Evolutionary conservation across 257 asterid species (phyloP).

Genomic region (Thymus quinquecostatus): DNA sequence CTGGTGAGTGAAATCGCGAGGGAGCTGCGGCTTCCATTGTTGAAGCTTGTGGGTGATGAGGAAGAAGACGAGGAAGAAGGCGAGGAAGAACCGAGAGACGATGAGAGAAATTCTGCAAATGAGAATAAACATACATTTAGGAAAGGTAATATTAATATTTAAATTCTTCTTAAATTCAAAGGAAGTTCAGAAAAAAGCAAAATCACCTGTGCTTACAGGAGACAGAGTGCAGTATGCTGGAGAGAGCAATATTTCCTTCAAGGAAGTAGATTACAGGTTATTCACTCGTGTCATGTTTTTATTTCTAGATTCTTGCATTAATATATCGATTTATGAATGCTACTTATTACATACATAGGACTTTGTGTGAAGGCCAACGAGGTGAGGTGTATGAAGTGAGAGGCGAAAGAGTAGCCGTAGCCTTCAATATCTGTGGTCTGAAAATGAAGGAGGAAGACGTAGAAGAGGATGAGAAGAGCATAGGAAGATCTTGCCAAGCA

Average conservation of each 20-base stretch:
- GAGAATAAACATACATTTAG: neutral
- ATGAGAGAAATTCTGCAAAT: neutral
- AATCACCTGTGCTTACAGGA: neutral
- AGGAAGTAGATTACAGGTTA: no score
- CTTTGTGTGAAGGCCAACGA: no score
- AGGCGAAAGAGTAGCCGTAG: no score
- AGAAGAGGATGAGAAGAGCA: slow-evolving; percentile 37
- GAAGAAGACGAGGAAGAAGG: neutral
- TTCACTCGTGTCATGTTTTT: no score
- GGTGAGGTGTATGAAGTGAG: no score
- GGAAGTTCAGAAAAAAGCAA: no score
- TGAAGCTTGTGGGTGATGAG: slow-evolving; percentile 53
- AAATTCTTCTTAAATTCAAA: no score
- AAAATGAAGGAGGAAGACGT: slow-evolving; percentile 22
- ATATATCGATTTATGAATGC: no score
- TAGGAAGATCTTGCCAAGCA: slow-evolving; percentile 39
- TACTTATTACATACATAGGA: no score
- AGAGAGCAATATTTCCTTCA: no score
- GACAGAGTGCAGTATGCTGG: no score
- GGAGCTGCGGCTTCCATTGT: slow-evolving; percentile 65
- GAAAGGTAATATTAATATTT: neutral
- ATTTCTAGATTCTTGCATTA: no score
- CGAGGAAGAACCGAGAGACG: neutral
- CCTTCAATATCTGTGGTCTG: slow-evolving; percentile 30
- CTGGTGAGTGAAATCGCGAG: slow-evolving; percentile 76